phyloP scores from a whole-genome alignment of 768 basidiomycete genomes.

The Lepiota venenata region DNA sequence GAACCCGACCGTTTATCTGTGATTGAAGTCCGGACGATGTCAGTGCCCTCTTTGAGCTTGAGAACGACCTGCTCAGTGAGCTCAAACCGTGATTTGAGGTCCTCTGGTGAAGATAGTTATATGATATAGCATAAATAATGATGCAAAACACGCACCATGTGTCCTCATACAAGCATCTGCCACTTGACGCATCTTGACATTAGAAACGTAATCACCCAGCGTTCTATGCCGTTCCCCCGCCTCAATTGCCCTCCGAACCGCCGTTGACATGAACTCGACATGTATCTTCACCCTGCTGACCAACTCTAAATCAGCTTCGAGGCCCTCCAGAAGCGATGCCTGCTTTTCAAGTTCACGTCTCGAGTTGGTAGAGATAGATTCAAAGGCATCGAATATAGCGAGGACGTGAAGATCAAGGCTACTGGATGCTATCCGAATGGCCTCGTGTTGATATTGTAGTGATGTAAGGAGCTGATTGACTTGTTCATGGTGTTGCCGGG shows the following conservation, averaged over 20 bases:
- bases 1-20: constrained; percentile 41
- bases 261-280: constrained; percentile 67
- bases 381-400: constrained; percentile 66
- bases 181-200: constrained; percentile 76
- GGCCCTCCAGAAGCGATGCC: constrained; percentile 51
- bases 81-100: constrained; percentile 50
- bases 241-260: constrained; percentile 67
- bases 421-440: constrained; percentile 68
- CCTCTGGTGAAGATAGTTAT: constrained; percentile 37
- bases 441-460: constrained; percentile 64
- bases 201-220: constrained; percentile 78
- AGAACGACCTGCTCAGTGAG: constrained; percentile 52
- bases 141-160: constrained; percentile 49
- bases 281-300: constrained; percentile 67
- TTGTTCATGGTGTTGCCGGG: constrained; percentile 62
- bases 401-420: constrained; percentile 73
- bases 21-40: constrained; percentile 51
- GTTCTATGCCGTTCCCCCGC: constrained; percentile 65
- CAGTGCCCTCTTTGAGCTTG: constrained; percentile 54
- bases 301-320: constrained; percentile 72
- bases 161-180: constrained; percentile 66
- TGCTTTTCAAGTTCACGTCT: constrained; percentile 72
- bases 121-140: not conserved
- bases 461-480: constrained; percentile 48
- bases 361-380: constrained; percentile 49